Base-by-base conservation (phyloP, 495 filamentous ascomycete genomes). In the Parathielavia appendiculata region DNA sequence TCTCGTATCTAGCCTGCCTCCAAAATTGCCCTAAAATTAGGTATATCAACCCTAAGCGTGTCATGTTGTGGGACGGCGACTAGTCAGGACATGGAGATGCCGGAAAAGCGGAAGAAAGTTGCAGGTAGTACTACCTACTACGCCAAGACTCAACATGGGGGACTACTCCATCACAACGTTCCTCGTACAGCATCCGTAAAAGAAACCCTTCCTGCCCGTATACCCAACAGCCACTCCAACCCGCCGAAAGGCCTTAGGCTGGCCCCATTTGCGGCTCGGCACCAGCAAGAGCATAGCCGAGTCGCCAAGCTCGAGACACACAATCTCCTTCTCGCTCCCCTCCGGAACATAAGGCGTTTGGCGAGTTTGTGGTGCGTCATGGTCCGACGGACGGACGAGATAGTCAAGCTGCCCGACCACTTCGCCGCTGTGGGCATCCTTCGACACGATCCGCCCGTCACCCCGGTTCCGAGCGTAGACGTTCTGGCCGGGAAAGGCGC, bases 331-430 rank as follows among this genome's bases (percentile, higher is more conserved):
- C 53, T 71, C 68, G 5, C 39, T 54, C 13, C 66, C 68, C 9
- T 62, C 65, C 4, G 44, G 58, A 12, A 71, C 39, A n/a, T 48
- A 61, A 12, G 54, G 54, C 9, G 54, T 26, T 49, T 38, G 10
- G 32, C 45, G 2, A 36, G 35, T 6, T 6, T 10, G 12, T 20
- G 51, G 38, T 19, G 26, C 2, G 26, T 30, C 26, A 30, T 38
- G 14, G 30, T 39, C 30, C 19, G 38, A 14, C n/a, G 53, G 4
- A 5, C 56, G 56, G 7, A 45, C 17, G 5, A 65, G 22, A 23
- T 71, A 71, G 44, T 71, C 68, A 16, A 71, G 56, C 52, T 69
- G 68, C 20, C 62, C 68, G 17, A 71, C 64, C 0, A 71, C 55
- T 40, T 71, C 68, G 4, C 66, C 68, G 30, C 58, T 54, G 34